A percentile compares a stretch with the other conserved stretches of the same genome.
phyloP scores from a whole-genome alignment of 345 rosid species.

The Pseudoturritis turrita region DNA sequence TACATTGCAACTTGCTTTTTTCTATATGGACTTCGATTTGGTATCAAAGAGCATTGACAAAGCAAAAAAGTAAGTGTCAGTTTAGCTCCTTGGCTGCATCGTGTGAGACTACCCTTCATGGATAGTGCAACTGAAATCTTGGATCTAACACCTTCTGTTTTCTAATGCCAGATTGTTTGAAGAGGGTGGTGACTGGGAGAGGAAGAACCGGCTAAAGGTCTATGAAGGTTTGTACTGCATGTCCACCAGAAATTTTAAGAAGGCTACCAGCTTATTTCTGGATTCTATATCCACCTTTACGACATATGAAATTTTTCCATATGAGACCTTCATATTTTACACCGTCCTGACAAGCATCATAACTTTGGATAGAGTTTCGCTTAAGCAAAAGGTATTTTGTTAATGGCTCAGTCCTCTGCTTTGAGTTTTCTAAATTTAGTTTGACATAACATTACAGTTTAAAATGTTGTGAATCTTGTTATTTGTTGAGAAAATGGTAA shows the following conservation, averaged over 20 bases:
- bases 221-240: constrained; percentile 93
- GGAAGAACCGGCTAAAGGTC: constrained; percentile 95
- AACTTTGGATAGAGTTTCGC: constrained; percentile 90
- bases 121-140: neutral
- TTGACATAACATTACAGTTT: neutral
- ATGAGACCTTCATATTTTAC: constrained; percentile 93
- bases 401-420: neutral
- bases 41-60: constrained; percentile 94
- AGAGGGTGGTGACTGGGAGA: constrained; percentile 99
- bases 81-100: neutral
- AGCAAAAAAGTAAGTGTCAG: constrained; percentile 69
- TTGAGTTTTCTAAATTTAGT: neutral
- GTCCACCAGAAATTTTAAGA: constrained; percentile 85
- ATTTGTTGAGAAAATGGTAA: neutral
- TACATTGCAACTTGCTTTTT: constrained; percentile 79
- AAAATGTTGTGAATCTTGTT: neutral
- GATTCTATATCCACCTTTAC: constrained; percentile 99
- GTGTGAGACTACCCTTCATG: neutral
- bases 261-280: constrained; percentile 84
- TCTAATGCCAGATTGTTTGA: constrained; percentile 75
- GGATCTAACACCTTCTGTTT: neutral
- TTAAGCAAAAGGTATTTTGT: constrained; percentile 82
- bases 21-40: constrained; percentile 95
- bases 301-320: constrained; percentile 91
- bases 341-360: constrained; percentile 93